phyloP scores from a whole-genome alignment of 148 eudicot genomes.

The Spergularia bocconei region DNA sequence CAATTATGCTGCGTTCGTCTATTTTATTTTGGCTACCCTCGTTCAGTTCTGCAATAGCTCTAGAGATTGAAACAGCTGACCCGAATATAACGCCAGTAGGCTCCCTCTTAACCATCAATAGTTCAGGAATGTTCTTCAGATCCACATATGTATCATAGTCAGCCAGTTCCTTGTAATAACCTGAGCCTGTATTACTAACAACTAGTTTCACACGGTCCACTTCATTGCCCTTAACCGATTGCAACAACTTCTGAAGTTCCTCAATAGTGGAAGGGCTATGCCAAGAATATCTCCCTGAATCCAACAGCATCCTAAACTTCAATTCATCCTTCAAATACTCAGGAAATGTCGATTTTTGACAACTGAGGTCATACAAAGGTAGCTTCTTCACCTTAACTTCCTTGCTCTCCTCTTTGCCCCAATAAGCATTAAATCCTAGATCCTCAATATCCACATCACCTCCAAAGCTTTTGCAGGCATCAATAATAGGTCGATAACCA shows the following conservation, averaged over 20 bases:
- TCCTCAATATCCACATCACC: slow-evolving; percentile 88
- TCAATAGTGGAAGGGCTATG: slow-evolving; percentile 52
- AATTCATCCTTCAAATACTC: slow-evolving; percentile 54
- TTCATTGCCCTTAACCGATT: slow-evolving; percentile 25
- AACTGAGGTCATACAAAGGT: slow-evolving; percentile 49
- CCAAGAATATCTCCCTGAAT: slow-evolving; percentile 59
- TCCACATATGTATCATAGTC: slow-evolving; percentile 58
- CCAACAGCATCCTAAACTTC: slow-evolving; percentile 35
- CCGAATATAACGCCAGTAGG: slow-evolving; percentile 58
- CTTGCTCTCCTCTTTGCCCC: slow-evolving; percentile 56
- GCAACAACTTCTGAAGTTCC: slow-evolving; percentile 57
- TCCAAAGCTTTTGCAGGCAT: slow-evolving; percentile 96
- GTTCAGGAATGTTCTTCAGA: slow-evolving; percentile 67
- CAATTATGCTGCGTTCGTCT: slow-evolving; percentile 15
- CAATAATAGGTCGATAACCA: slow-evolving; percentile 90
- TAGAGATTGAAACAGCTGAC: slow-evolving; percentile 77
- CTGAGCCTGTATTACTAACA: slow-evolving; percentile 75
- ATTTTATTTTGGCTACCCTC: slow-evolving; percentile 25
- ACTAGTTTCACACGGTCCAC: slow-evolving; percentile 47
- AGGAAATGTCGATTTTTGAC: slow-evolving; percentile 49
- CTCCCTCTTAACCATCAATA: slow-evolving; percentile 47
- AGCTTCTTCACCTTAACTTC: slow-evolving; percentile 49
- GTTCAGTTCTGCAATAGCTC: slow-evolving; percentile 51
- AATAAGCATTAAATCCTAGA: slow-evolving; percentile 75
- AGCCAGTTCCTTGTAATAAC: slow-evolving; percentile 75